Evolutionary conservation across 176 grass and related monocot genomes (phyloP), one percentile per base, ranked within the genome.

Genomic region (Musa acuminata): DNA sequence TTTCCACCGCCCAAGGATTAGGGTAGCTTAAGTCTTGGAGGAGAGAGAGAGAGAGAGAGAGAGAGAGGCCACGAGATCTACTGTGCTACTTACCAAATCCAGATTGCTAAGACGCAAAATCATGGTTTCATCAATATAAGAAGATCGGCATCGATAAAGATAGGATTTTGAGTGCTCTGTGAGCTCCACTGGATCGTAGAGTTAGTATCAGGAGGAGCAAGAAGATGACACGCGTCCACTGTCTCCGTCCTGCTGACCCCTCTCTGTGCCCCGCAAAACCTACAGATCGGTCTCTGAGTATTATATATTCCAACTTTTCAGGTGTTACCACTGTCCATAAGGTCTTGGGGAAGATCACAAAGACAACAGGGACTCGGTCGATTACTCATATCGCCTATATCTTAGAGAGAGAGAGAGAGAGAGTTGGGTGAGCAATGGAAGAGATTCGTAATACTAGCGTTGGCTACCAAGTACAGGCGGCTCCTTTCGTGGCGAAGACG

Each of bases 401-500:
- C n/a, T n/a, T n/a, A n/a, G n/a, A n/a, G n/a, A n/a, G n/a, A n/a
- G n/a, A n/a, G n/a, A n/a, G n/a, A n/a, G n/a, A n/a, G n/a, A n/a
- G n/a, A n/a, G n/a, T 35, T 35, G 29, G 29, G 29, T 35, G 10
- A 4, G 64, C 22, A 62, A 80, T 72, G 78, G 68, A 80, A 80
- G 68, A 9, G 20, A 22, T 25, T 53, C 25, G 13, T 11, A 51
- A 1, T 12, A 14, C 1, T 9, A 67, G 9, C 2, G n/a, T 16
- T 11, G 77, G 29, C 4, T 29, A 60, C 1, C 26, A 73, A 51
- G 21, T 12, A 1, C 79, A 84, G 75, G 83, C 72, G 49, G 84
- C 90, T 58, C 77, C 90, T 48, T 92, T 92, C 86, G 86, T 92
- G 51, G 84, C 69, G 55, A 92, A 92, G 81, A 87, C 86, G 48